Percentiles rank a stretch among this genome's conserved stretches.
These are phyloP conservation scores for Eucalyptus pauciflora DNA, from an alignment of 345 rosid species.

Conservation along the genomic window DNA sequence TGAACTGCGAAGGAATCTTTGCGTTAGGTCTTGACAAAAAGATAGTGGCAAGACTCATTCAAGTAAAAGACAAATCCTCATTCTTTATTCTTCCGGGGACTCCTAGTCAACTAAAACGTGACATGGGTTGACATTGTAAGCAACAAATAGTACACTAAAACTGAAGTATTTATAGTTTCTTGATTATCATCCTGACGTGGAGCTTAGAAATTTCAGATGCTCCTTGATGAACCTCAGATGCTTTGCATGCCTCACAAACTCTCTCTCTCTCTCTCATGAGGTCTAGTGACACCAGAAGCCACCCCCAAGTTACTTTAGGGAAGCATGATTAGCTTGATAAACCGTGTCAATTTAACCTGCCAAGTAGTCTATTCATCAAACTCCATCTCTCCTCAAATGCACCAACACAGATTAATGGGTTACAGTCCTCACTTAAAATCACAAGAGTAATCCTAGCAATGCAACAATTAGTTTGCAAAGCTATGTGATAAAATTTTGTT, in stretches of 20 bases:
- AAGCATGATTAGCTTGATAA: not conserved
- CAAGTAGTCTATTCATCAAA: not conserved
- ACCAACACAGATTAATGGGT: not conserved
- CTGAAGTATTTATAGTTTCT: not conserved
- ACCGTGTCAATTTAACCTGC: not conserved
- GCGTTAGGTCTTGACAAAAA: not conserved
- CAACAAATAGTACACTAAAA: not conserved
- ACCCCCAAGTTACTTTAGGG: not conserved
- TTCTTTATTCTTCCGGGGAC: not conserved
- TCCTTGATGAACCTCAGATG: not conserved
- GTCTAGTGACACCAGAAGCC: not conserved
- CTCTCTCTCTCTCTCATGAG: not conserved
- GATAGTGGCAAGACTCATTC: not conserved
- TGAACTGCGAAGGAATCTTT: not conserved
- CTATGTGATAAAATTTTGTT: not conserved
- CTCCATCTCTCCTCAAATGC: not conserved
- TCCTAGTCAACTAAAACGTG: not conserved
- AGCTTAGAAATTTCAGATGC: not conserved
- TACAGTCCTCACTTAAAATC: not conserved
- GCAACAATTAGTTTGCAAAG: not conserved
- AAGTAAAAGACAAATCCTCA: not conserved
- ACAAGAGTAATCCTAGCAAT: not conserved
- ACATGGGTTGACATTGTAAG: not conserved
- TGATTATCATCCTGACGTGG: not conserved
- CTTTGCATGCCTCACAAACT: not conserved